Base-by-base conservation (phyloP, 1,139 yeast genomes). In the Protomyces pachydermus region DNA sequence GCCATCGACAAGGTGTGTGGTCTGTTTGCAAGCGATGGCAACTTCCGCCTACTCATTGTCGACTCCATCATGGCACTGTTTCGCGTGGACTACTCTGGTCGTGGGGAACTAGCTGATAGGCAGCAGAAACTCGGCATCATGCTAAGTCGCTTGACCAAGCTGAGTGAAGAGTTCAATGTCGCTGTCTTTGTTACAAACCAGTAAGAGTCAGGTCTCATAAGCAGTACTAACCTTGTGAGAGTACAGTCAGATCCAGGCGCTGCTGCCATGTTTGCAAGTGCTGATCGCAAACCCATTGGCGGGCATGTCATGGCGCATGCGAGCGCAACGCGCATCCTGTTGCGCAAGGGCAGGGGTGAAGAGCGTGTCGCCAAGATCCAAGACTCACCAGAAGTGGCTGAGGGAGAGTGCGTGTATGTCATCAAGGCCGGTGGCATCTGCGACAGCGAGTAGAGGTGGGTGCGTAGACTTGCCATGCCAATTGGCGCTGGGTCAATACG, bases 211-310 rank as follows among this genome's bases (percentile, higher is more conserved):
- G 5, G 16, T 9, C 18, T 35, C 6, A 28, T 53, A n/a, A n/a
- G 56, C 45, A 51, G 4, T 14, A 37, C 42, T 37, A 37, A 37
- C 42, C 32, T 5, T 9, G 14, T 3, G 28, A 61, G 65, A 34
- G 86, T 83, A 10, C 87, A 84, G 71, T 81, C 85, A n/a, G 87
- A 84, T 69, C 87, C 87, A 1, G 87, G 87, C 54, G 87, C 87
- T 0, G 82, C 85, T 63, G 82, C 86, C 1, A 73, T 84, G 64
- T 84, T 84, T 75, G 87, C 87, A 0, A 77, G 84, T 42, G 85
- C 84, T 18, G 87, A 84, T 73, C 77, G 86, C 67, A 84, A 84
- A 70, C 87, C 87, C 0, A 81, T 84, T 65, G 87, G 87, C 34
- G 87, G 87, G 0, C 87, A 84, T 72, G 83, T 83, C 45, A 73